These are phyloP conservation scores for Globisporangium carolinianum DNA, from an alignment of 352 stramenopile genomes.

Conservation along the genomic window DNA sequence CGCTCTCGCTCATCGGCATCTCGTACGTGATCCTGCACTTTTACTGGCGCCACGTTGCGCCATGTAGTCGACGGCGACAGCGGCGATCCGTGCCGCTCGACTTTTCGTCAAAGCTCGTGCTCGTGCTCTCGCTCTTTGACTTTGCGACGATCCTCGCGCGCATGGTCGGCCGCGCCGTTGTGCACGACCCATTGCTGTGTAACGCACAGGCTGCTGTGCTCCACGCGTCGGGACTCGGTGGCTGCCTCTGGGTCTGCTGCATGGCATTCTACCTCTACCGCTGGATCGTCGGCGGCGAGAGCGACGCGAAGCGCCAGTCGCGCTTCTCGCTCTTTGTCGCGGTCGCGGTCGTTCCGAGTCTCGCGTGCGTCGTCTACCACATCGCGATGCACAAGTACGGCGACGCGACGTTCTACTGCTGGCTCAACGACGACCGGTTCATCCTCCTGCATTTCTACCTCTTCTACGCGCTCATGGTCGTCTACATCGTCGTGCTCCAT, in stretches of 20 bases:
- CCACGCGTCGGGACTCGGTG: conserved; percentile 43
- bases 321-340: conserved; percentile 50
- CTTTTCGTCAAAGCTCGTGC: conserved; percentile 63
- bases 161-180: conserved; percentile 41
- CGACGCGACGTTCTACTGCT: conserved; percentile 82
- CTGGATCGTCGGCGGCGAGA: conserved; percentile 71
- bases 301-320: conserved; percentile 50
- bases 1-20: conserved; percentile 52
- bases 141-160: conserved; percentile 41
- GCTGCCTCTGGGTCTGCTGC: conserved; percentile 68
- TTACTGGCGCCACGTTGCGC: conserved; percentile 29
- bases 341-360: conserved; percentile 43
- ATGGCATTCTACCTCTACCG: conserved; percentile 80
- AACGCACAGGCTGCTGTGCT: conserved; percentile 50
- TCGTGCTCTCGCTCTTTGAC: conserved; percentile 69
- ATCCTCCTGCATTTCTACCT: conserved; percentile 78
- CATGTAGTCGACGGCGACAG: background rate
- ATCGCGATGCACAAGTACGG: conserved; percentile 57
- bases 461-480: conserved; percentile 58
- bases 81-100: conserved; percentile 27
- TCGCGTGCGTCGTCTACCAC: conserved; percentile 48
- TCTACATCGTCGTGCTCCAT: conserved; percentile 68
- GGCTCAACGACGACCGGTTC: conserved; percentile 51
- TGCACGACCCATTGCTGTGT: conserved; percentile 39
- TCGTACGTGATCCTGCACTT: conserved; percentile 65